These are phyloP conservation scores for Trifolium pratense DNA, from an alignment of 306 rosid genomes.

Conservation along the genomic window DNA sequence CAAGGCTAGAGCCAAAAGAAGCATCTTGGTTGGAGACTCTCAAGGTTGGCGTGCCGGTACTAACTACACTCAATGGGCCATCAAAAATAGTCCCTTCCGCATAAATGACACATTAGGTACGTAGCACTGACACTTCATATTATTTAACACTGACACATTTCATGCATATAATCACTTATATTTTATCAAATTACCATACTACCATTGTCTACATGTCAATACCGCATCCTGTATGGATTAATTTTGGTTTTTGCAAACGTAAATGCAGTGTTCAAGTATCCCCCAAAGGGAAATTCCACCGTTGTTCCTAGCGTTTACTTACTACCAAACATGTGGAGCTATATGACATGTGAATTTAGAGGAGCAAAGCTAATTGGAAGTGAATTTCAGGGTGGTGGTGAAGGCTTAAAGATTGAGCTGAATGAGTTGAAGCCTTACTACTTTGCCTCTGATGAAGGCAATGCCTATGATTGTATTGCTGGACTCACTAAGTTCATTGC, in stretches of 20 bases:
- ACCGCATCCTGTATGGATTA: not conserved
- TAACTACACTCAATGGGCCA: conserved; percentile 73
- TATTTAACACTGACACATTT: not conserved
- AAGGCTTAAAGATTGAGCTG: conserved; percentile 53
- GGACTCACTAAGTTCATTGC: conserved; percentile 60
- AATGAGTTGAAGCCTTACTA: conserved; percentile 59
- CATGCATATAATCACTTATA: not conserved
- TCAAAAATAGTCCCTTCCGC: conserved; percentile 63
- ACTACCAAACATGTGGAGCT: conserved; percentile 58
- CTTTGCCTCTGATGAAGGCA: conserved; percentile 55
- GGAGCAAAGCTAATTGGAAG: conserved; percentile 56
- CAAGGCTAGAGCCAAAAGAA: conserved; percentile 48
- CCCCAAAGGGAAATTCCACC: conserved; percentile 33
- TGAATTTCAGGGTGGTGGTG: conserved; percentile 44
- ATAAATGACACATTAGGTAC: conserved; percentile 58
- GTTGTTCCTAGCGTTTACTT: conserved; percentile 51
- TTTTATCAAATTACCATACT: too few species aligned
- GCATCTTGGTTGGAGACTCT: conserved; percentile 65
- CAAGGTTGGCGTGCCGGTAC: conserved; percentile 70
- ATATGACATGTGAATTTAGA: conserved; percentile 51
- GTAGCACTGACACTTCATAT: not conserved
- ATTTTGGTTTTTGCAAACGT: not conserved
- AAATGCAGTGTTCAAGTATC: conserved; percentile 63
- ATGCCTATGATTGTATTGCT: conserved; percentile 56
- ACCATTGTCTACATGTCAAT: too few species aligned